These are phyloP conservation scores for Pseudogymnoascus verrucosus DNA, from an alignment of 2,329 filamentous ascomycete genomes.

Conservation along the genomic window DNA sequence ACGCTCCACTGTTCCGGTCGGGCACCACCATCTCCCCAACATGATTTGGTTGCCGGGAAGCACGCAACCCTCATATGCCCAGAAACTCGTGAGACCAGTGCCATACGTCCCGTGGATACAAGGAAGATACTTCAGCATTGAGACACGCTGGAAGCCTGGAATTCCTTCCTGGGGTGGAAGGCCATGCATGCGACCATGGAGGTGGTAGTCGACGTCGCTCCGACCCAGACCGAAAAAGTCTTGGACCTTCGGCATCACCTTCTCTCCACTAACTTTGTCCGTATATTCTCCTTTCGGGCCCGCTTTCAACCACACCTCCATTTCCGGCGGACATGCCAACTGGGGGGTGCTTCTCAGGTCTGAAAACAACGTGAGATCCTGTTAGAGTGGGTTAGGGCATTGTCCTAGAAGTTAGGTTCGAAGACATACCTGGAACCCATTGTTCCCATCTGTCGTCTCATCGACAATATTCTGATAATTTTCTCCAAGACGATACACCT, in stretches of 20 bases:
- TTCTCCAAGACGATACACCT: not conserved
- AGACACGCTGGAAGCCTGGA: slow-evolving; percentile 45
- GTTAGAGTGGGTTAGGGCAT: not conserved
- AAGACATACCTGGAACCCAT: slow-evolving; percentile 20
- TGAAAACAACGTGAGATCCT: slow-evolving; percentile 9
- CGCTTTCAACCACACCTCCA: slow-evolving; percentile 6
- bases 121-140: slow-evolving; percentile 42
- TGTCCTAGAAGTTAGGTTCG: not conserved
- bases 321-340: not conserved
- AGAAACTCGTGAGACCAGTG: slow-evolving; percentile 26
- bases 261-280: not conserved
- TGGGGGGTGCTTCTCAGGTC: not conserved
- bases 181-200: slow-evolving; percentile 41
- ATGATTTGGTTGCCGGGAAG: slow-evolving; percentile 39
- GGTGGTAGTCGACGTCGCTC: slow-evolving; percentile 25
- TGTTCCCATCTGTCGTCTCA: slow-evolving; percentile 15
- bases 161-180: slow-evolving; percentile 40
- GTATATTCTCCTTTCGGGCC: slow-evolving; percentile 4
- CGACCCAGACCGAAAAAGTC: slow-evolving; percentile 31
- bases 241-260: slow-evolving; percentile 14
- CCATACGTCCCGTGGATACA: slow-evolving; percentile 14
- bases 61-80: slow-evolving; percentile 40
- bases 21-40: slow-evolving; percentile 42
- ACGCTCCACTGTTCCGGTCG: slow-evolving; percentile 12
- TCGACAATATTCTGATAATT: slow-evolving; percentile 1